Percentiles rank a stretch among this genome's conserved stretches.
Evolutionary conservation across 441 rosid genomes (phyloP).

Genomic region (Populus hybrid): DNA sequence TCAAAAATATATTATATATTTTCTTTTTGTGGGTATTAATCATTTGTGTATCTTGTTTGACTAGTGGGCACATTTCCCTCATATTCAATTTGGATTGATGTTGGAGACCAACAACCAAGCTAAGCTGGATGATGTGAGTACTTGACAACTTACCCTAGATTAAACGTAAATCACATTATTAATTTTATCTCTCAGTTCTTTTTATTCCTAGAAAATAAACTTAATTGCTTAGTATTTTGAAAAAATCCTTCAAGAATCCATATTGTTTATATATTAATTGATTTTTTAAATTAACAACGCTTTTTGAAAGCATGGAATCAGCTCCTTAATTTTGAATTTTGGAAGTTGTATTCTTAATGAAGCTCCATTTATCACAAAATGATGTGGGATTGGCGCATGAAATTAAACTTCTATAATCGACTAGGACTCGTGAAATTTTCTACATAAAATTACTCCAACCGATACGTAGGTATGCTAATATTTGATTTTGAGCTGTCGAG

Average conservation of each 20-base stretch:
- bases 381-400: too few relatives aligned
- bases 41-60: background rate
- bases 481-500: background rate
- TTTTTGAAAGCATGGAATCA: background rate
- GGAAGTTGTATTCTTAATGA: background rate
- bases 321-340: background rate
- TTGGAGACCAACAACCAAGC: slow-evolving; percentile 71
- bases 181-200: background rate
- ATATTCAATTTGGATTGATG: slow-evolving; percentile 85
- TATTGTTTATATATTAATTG: background rate
- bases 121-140: slow-evolving; percentile 58
- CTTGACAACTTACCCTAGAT: background rate
- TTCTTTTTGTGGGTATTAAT: slow-evolving; percentile 1
- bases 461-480: background rate
- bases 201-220: background rate
- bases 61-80: slow-evolving; percentile 98
- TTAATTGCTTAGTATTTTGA: background rate
- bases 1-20: background rate
- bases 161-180: background rate
- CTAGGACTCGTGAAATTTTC: background rate
- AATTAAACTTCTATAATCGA: too few relatives aligned
- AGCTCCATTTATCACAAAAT: background rate
- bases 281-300: background rate
- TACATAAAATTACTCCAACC: background rate
- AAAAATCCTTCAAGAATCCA: background rate